Base-by-base conservation (phyloP, 345 rosid species). In the Brassica rapa region DNA sequence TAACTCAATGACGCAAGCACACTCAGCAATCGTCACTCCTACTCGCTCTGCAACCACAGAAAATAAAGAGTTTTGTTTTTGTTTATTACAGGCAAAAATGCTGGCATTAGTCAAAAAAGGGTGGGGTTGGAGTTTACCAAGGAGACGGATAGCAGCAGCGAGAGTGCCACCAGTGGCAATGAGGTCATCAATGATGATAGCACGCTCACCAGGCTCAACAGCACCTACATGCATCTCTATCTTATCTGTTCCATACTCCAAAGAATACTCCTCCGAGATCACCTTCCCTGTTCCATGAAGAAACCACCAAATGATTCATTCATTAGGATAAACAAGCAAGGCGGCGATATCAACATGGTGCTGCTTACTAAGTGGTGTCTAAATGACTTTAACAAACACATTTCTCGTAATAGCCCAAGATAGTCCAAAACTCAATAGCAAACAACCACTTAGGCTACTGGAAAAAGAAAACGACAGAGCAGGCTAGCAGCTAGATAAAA, bases 171-270 rank as follows among this genome's bases (percentile, higher is more conserved):
- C 99, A 2, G 99, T 95, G 46, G 99, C 99, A 82, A 95, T 85
- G 62, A 95, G 98, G 83, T 95, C 99, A 68, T 95, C 99, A 2
- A 93, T 84, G 9, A 95, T 85, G 82, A 95, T 81, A 64, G 93
- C 98, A 61, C 87, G 91, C 64, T 95, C 99, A 68, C 98, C 98
- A 6, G 84, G 86, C 85, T 93, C 85, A 29, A 95, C 97, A 6
- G 97, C 99, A 76, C 98, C 99, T 11, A 88, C 98, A 85, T 95
- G 98, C 99, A 95, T 95, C 87, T 93, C 99, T 59, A 95, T 93
- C 70, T 9, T 86, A 79, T 95, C 98, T 70, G 86, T 95, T 83
- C 99, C 99, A 85, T 95, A 95, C 86, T 95, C 99, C 89, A 95
- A 84, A 1, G 96, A 84, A 74, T 93, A 93, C 84, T 95, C 98